Evolutionary conservation across 345 rosid species (phyloP), one percentile per base, ranked within the genome.

Genomic region (Boechera stricta): DNA sequence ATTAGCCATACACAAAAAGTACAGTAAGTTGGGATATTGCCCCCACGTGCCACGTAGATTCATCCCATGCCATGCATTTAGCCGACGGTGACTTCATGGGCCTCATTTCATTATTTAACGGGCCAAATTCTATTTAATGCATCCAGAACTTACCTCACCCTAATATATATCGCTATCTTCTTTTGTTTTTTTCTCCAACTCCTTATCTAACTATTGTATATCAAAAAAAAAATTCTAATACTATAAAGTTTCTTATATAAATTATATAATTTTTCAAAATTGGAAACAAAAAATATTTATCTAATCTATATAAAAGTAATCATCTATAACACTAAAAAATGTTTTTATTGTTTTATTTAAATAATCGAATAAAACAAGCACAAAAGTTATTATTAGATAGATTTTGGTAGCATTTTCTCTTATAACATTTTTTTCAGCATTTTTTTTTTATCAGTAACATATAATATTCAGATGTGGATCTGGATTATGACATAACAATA

Each of bases 31-130:
- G 24, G 24, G 24, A 21, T 21, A 21, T 21, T 7, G 9, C 42
- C 2, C 12, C 55, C 15, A 29, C 15, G 10, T n/a, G 39, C 16
- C 42, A 62, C 77, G 69, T 39, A 63, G 52, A 26, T 39, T 29
- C 70, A 63, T 53, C 35, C 12, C 54, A 63, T 53, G 44, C 70
- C 70, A 73, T 53, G 26, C 53, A 28, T 52, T 56, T 41, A 16
- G 39, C 51, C 24, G 35, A 54, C 42, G 9, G 56, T 18, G 16
- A 39, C 29, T 28, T 36, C 52, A n/a, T 51, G 9, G 52, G 49
- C 69, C 60, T 53, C 32, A 5, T n/a, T 55, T 6, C 9, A 4
- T 65, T 21, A 44, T 16, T 65, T 54, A 33, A 45, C 41, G 52
- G 69, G 21, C 28, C 72, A 66, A 66, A 18, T 74, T 31, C 33